phyloP scores from a whole-genome alignment of 2,329 filamentous ascomycete genomes.

The Penicillium oxalicum region DNA sequence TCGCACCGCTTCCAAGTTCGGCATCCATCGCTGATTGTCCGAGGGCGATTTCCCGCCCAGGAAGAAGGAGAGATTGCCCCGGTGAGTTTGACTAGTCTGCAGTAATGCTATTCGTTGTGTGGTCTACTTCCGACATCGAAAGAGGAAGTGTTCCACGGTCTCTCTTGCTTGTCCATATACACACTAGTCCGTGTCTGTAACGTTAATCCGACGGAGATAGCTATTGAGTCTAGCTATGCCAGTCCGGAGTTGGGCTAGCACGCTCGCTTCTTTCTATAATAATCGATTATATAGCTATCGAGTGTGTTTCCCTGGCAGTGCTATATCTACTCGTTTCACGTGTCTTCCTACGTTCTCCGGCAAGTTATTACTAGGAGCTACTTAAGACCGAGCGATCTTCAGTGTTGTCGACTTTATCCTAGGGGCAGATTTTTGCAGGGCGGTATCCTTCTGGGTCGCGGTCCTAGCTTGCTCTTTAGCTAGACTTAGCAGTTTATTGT shows the following conservation, averaged over 20 bases:
- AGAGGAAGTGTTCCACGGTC: conserved; percentile 13
- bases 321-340: conserved; percentile 19
- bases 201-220: conserved; percentile 16
- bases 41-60: conserved; percentile 21
- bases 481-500: conserved; percentile 15
- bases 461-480: conserved; percentile 19
- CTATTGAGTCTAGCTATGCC: conserved; percentile 28
- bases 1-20: conserved; percentile 25
- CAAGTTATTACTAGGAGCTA: conserved; percentile 10
- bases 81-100: conserved; percentile 17
- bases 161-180: conserved; percentile 11
- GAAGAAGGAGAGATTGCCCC: conserved; percentile 25
- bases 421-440: conserved; percentile 7
- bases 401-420: conserved; percentile 22
- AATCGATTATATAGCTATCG: conserved; percentile 18
- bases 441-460: conserved; percentile 15
- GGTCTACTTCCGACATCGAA: conserved; percentile 20
- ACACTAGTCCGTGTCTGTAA: conserved; percentile 7
- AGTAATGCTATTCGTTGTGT: conserved; percentile 19
- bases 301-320: conserved; percentile 26
- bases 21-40: conserved; percentile 22
- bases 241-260: conserved; percentile 25
- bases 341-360: conserved; percentile 20
- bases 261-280: conserved; percentile 25
- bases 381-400: conserved; percentile 18